phyloP scores from a whole-genome alignment of 1,284 basidiomycete species.

The Vanrija humicola region DNA sequence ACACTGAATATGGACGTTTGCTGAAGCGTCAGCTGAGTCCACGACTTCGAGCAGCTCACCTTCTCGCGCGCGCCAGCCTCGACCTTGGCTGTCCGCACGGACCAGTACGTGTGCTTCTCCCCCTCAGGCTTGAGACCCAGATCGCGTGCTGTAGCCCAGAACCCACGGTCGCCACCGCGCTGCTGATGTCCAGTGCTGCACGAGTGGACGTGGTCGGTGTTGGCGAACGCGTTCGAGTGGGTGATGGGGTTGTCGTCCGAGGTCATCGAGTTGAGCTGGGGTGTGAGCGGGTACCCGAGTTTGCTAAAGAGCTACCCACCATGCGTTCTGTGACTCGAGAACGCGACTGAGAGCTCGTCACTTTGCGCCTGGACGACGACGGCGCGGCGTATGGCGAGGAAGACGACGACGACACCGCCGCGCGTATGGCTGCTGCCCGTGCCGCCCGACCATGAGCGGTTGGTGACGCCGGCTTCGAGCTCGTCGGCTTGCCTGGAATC shows the following conservation, averaged over 20 bases:
- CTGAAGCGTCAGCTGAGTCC: not conserved
- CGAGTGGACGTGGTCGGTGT: slow-evolving; percentile 43
- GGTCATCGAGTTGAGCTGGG: slow-evolving; percentile 32
- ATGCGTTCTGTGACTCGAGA: slow-evolving; percentile 30
- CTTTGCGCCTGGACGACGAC: not conserved
- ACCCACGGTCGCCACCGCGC: slow-evolving; percentile 37
- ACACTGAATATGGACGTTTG: not conserved
- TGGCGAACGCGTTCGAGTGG: slow-evolving; percentile 37
- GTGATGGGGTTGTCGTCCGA: slow-evolving; percentile 40
- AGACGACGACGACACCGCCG: not conserved
- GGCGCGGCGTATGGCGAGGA: not conserved
- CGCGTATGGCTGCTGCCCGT: not conserved
- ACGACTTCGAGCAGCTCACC: slow-evolving; percentile 13
- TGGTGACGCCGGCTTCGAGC: not conserved
- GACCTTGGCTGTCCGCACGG: slow-evolving; percentile 40
- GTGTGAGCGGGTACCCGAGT: not conserved
- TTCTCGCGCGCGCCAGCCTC: slow-evolving; percentile 33
- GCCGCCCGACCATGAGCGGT: too few species aligned
- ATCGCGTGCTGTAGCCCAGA: slow-evolving; percentile 8
- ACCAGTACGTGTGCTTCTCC: slow-evolving; percentile 39
- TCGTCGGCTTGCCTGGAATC: not conserved
- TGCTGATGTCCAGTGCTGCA: slow-evolving; percentile 44
- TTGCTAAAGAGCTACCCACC: slow-evolving; percentile 5
- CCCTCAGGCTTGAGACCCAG: slow-evolving; percentile 2
- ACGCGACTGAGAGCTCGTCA: not conserved